Evolutionary conservation across 176 grass and related monocot genomes (phyloP), one percentile per base, ranked within the genome.

Genomic region (Oropetium thomaeum): DNA sequence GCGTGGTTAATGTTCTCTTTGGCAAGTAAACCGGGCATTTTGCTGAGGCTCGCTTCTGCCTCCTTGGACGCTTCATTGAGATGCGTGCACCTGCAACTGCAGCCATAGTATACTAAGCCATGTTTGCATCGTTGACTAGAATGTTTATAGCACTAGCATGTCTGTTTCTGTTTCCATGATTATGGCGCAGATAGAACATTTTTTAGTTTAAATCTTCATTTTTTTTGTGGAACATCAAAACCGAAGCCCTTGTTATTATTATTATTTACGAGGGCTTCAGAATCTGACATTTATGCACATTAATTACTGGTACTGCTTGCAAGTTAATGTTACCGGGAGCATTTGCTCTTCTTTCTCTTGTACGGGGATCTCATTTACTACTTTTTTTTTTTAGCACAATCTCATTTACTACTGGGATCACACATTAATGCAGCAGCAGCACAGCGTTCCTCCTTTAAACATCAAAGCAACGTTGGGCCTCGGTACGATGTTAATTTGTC

Each of bases 61-160:
- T 35, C 60, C 60, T 5, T 22, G 39, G 39, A 58, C 28, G 80
- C 62, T 83, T 74, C 67, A 74, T 74, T 27, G 58, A 71, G 67
- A 65, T 16, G 45, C 1, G 70, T 2, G 45, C 45, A 27, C 31
- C 29, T 47, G 52, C 45, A 44, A 27, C 37, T 67, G 31, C 9
- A 12, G 39, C 5, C 13, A 23, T 30, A 32, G 19, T 51, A n/a
- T n/a, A n/a, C n/a, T n/a, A 20, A 51, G 44, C 48, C 60, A 61
- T 62, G 43, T 53, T 22, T 23, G 10, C 49, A n/a, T 22, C 49
- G 52, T 25, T 55, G 52, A 26, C 52, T 13, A 27, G 53, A 57
- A 57, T 26, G 22, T 55, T 23, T 9, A 39, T 5, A 43, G 10
- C 1, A 49, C 15, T 52, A 22, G 49, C 20, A 52, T 52, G 49